Conservation (phyloP, 192 early-diverging fungal species). For the Geranomyces variabilis region DNA sequence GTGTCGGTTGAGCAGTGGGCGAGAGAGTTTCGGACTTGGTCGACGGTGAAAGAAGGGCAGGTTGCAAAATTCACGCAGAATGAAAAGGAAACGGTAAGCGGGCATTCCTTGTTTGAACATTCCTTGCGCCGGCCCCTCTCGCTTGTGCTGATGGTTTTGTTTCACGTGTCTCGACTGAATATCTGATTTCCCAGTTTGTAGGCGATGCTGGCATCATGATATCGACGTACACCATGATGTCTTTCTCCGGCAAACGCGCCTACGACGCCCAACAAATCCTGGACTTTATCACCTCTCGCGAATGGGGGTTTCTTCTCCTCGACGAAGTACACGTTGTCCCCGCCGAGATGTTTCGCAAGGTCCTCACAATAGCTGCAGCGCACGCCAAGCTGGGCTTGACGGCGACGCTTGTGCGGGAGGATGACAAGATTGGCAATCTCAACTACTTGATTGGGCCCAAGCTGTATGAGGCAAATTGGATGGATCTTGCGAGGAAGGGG, state of each 20-base stretch:
- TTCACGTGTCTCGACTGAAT: not conserved
- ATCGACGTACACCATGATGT: slow-evolving; percentile 97
- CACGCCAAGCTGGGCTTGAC: slow-evolving; percentile 86
- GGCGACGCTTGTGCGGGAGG: slow-evolving; percentile 97
- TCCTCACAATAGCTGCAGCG: slow-evolving; percentile 87
- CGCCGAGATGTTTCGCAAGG: slow-evolving; percentile 90
- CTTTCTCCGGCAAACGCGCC: slow-evolving; percentile 89
- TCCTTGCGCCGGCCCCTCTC: too few relatives aligned
- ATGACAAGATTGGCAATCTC: slow-evolving; percentile 95
- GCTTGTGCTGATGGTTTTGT: slow-evolving; percentile 21
- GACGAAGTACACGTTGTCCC: slow-evolving; percentile 99
- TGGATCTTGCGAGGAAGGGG: slow-evolving; percentile 95
- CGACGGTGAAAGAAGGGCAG: slow-evolving; percentile 87
- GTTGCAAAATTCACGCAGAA: slow-evolving; percentile 95
- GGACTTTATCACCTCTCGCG: slow-evolving; percentile 84
- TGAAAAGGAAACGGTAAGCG: slow-evolving; percentile 75
- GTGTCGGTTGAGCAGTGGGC: slow-evolving; percentile 98
- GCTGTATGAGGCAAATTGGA: slow-evolving; percentile 99
- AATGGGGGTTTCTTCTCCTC: slow-evolving; percentile 97
- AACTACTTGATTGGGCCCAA: slow-evolving; percentile 99
- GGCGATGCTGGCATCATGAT: slow-evolving; percentile 93
- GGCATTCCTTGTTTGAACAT: too few relatives aligned
- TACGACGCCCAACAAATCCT: slow-evolving; percentile 95
- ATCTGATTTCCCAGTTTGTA: slow-evolving; percentile 58
- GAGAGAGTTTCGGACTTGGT: slow-evolving; percentile 95